Base-by-base conservation (phyloP, 1,139 yeast species). In the Yamadazyma triangularis region DNA sequence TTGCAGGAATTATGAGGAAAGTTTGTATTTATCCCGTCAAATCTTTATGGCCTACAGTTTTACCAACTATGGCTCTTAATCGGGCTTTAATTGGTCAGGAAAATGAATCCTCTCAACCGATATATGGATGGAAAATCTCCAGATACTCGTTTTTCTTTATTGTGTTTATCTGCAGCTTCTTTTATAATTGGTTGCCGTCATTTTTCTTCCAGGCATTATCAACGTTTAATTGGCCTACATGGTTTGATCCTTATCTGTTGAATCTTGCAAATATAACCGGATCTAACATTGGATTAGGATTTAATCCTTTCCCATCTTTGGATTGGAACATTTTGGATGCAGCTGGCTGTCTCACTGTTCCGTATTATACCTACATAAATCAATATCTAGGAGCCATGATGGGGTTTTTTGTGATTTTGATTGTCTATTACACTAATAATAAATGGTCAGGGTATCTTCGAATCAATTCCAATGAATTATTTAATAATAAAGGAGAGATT, bases 141-240 rank as follows among this genome's bases (percentile, higher is more conserved):
- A 47, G 69, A 19, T 67, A 60, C 38, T 43, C 60, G 11, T 68
- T 68, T 38, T 68, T 68, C 39, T 58, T 55, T 30, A 34, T 61
- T 20, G 64, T 52, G 1, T 59, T 59, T 31, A 33, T 41, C 7
- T 40, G 42, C 11, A 63, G 70, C 34, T 67, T 66, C 38, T 25
- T 57, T 12, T 68, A 67, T 41, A 64, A 64, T 39, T 64, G 70
- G 71, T 41, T 68, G 19, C 74, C 74, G 1, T 47, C 64, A 0
- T 62, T 58, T 37, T 60, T 66, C 24, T 64, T 67, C 45, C 63
- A 60, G 9, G 61, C 70, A 1, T 50, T 66, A 14, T 63, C 71
- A 1, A 59, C 55, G 4, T 64, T 67, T 40, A 68, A 67, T 39
- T 68, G 74, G 74, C 70, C 72, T 3, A 66, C 74, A 3, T 68